These are phyloP conservation scores for Phialophora chinensis DNA, from an alignment of 2,329 filamentous ascomycete species.

Conservation along the genomic window DNA sequence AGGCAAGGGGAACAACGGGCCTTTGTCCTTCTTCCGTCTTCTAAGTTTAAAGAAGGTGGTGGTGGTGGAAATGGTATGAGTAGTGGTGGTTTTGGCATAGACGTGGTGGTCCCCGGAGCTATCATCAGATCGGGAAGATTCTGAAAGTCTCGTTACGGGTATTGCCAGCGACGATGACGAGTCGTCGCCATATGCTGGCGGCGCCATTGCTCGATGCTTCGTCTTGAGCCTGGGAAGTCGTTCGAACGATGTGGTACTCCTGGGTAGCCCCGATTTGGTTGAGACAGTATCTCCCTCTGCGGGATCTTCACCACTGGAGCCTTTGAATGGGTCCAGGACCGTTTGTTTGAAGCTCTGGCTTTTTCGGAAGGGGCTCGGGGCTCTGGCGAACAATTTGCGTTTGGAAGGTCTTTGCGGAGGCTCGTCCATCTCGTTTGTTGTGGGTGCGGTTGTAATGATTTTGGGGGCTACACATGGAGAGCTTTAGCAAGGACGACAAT, in stretches of 20 bases:
- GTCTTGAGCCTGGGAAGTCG: conserved; percentile 25
- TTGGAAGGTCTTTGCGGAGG: conserved; percentile 43
- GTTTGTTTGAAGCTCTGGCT: conserved; percentile 27
- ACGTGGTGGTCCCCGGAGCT: conserved; percentile 73
- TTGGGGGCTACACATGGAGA: conserved; percentile 54
- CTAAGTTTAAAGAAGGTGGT: conserved; percentile 82
- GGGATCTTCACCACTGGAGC: conserved; percentile 15
- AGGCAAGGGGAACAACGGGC: conserved; percentile 85
- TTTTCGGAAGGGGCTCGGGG: conserved; percentile 35
- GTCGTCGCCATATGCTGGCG: conserved; percentile 68
- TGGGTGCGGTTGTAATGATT: conserved; percentile 93
- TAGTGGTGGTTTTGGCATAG: conserved; percentile 66
- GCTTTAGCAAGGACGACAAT: background rate
- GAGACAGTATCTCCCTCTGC: conserved; percentile 9
- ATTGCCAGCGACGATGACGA: conserved; percentile 67
- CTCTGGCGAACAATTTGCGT: conserved; percentile 31
- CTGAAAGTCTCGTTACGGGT: conserved; percentile 71
- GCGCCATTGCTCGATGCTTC: conserved; percentile 54
- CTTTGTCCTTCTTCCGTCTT: conserved; percentile 72
- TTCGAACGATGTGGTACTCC: conserved; percentile 30
- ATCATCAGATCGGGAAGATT: conserved; percentile 88
- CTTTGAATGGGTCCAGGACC: conserved; percentile 39
- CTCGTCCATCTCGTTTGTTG: conserved; percentile 64
- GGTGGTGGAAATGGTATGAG: conserved; percentile 68
- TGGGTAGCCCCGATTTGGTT: conserved; percentile 11